Evolutionary conservation across 202 grass and related monocot genomes (phyloP), one percentile per base, ranked within the genome.

Genomic region (Bolboschoenoplectus hybrid): DNA sequence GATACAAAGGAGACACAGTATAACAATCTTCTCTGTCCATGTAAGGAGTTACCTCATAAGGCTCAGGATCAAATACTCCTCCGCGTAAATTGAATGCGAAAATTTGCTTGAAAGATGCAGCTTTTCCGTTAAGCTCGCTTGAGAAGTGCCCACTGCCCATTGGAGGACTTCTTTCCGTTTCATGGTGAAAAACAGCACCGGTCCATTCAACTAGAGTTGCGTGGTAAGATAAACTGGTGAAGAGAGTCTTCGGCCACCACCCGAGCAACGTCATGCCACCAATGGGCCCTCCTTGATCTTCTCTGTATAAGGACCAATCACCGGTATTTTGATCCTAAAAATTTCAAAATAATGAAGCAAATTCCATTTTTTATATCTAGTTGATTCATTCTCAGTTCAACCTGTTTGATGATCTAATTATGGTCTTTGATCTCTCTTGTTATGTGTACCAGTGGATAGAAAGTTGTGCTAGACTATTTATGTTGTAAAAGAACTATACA

Each of bases 201-300:
- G 40, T 82, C 80, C 80, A 82, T 66, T 82, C 38, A 40, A 82
- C 41, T 50, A 64, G 14, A 12, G 43, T 14, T 10, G 80, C 80
- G 34, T 26, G 20, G 2, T 26, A 9, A 12, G 80, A 47, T 49
- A 82, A 49, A 82, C 6, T 1, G 9, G 43, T 32, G 41, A 82
- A 82, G 40, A 82, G 80, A 9, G 17, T 13, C 2, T 44, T 5
- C 0, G 80, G 80, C 80, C 80, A 82, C 61, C 80, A 82, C 66
- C 80, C 80, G 9, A 82, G 38, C 60, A 82, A 14, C 66, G 80
- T 82, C 80, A 82, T 82, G 0, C 80, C 80, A 4, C 80, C 80
- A 63, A 82, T 82, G 3, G 60, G 80, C 0, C 60, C 80, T 0
- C 80, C 80, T 47, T 50, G n/a, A 26, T 82, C 80, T 82, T 82